These are phyloP conservation scores for Naematelia encephala DNA, from an alignment of 768 basidiomycete genomes.

Conservation along the genomic window DNA sequence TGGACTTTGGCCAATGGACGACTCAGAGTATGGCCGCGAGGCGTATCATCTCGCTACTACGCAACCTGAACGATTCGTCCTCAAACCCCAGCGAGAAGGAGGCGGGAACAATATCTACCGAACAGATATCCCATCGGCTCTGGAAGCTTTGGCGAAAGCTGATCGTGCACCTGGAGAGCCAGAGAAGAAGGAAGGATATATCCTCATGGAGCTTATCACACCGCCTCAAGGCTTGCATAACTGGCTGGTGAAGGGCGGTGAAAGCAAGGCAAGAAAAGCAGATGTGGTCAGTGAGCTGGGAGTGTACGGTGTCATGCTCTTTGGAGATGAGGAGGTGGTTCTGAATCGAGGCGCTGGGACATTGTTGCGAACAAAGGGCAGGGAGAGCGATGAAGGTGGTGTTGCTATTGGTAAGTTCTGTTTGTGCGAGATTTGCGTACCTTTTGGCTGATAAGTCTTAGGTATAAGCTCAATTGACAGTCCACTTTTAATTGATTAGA, in stretches of 20 bases:
- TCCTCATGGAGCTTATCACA: constrained; percentile 88
- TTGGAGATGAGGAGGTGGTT: constrained; percentile 56
- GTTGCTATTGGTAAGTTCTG: constrained; percentile 66
- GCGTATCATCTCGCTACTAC: constrained; percentile 59
- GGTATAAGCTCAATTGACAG: constrained; percentile 46
- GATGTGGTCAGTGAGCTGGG: constrained; percentile 88
- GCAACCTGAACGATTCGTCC: constrained; percentile 62
- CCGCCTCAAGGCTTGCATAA: constrained; percentile 68
- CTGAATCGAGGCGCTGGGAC: constrained; percentile 72
- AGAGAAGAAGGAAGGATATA: constrained; percentile 75
- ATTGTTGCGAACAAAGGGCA: constrained; percentile 83
- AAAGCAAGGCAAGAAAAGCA: constrained; percentile 56
- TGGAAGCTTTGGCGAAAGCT: constrained; percentile 61
- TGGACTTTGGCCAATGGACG: constrained; percentile 77
- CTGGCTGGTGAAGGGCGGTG: constrained; percentile 73
- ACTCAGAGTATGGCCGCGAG: constrained; percentile 49
- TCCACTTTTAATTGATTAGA: constrained; percentile 33
- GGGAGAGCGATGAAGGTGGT: constrained; percentile 87
- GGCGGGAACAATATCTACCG: constrained; percentile 97
- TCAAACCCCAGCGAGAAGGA: constrained; percentile 98
- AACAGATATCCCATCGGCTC: constrained; percentile 69
- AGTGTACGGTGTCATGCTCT: constrained; percentile 83
- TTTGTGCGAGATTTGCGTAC: constrained; percentile 59
- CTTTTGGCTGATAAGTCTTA: constrained; percentile 7
- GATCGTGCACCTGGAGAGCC: constrained; percentile 25